Evolutionary conservation across 2,329 filamentous ascomycete genomes (phyloP), one percentile per base, ranked within the genome.

Genomic region (Colletotrichum sansevieriae): DNA sequence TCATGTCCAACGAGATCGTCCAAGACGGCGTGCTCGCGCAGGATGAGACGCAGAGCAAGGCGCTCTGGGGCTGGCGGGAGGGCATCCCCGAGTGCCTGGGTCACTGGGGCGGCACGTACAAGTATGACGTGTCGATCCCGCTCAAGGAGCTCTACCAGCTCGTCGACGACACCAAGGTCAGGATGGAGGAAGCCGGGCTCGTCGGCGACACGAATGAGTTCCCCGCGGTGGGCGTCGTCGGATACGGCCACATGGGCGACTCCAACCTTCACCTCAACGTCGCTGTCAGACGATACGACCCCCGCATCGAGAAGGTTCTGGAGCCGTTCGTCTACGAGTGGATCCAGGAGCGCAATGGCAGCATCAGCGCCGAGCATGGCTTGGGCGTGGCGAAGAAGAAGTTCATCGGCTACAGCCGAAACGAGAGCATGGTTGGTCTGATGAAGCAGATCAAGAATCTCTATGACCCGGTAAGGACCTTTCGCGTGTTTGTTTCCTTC

Each of bases 311-410:
- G 82, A 88, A 92, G 80, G 85, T 88, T 29, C 86, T 99, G 44
- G 96, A 99, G 83, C 96, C 97, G 0, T 99, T 92, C 82, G 93
- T 99, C 25, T 99, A 98, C 77, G 94, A 99, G 82, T 99, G 96
- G 96, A 95, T 98, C 73, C 86, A 91, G 75, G 89, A 93, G 83
- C 88, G 92, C 54, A 91, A 91, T 71, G 96, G 96, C 70, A 98
- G 94, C 80, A 98, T 99, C 81, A 97, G 94, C 76, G 96, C 96
- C 57, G 96, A 99, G 82, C 96, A 99, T 78, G 96, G 96, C 3
- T 83, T 99, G 46, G 96, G 96, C 15, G 83, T 99, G 71, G 94
- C 95, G 57, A 99, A 99, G 90, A 97, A 97, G 85, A 92, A 94
- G 68, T 99, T 91, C 77, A 94, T 99, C 78, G 91, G 93, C 35